Evolutionary conservation across 2,329 filamentous ascomycete species (phyloP).

Genomic region (Penicillium brevicompactum): DNA sequence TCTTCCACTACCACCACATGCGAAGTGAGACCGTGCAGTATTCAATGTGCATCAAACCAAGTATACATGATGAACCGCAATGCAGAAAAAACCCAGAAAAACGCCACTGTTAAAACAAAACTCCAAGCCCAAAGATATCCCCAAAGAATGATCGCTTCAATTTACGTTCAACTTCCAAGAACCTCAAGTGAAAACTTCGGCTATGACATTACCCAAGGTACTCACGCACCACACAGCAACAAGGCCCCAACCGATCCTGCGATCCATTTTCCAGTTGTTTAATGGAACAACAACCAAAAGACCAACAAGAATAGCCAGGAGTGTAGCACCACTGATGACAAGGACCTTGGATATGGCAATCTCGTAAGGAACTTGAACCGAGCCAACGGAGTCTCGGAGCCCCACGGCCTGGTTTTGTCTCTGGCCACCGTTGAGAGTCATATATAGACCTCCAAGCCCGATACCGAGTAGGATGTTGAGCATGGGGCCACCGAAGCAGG

Average conservation of each 20-base stretch:
- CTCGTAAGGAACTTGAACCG: slow-evolving; percentile 63
- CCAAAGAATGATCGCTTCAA: neutral
- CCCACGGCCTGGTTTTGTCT: slow-evolving; percentile 12
- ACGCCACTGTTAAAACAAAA: neutral
- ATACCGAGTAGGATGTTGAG: slow-evolving; percentile 95
- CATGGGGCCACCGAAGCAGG: slow-evolving; percentile 98
- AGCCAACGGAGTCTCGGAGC: neutral
- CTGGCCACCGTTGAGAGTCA: slow-evolving; percentile 65
- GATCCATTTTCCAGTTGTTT: slow-evolving; percentile 84
- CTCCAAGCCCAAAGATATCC: neutral
- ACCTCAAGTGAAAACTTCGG: slow-evolving; percentile 61
- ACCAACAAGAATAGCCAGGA: slow-evolving; percentile 77
- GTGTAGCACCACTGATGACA: slow-evolving; percentile 79
- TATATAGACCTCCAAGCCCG: slow-evolving; percentile 85
- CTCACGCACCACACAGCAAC: slow-evolving; percentile 79
- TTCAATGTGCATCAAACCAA: neutral
- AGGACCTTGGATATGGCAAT: slow-evolving; percentile 84
- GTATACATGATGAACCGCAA: slow-evolving; percentile 1
- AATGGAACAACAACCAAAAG: slow-evolving; percentile 79
- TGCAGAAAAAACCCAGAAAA: neutral
- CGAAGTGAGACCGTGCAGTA: neutral
- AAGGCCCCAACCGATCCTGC: slow-evolving; percentile 77
- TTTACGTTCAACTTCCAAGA: neutral
- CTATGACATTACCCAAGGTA: slow-evolving; percentile 76
- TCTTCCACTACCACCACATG: neutral